These are phyloP conservation scores for Alternaria sp. DNA, from an alignment of 2,329 filamentous ascomycete species.

Conservation along the genomic window DNA sequence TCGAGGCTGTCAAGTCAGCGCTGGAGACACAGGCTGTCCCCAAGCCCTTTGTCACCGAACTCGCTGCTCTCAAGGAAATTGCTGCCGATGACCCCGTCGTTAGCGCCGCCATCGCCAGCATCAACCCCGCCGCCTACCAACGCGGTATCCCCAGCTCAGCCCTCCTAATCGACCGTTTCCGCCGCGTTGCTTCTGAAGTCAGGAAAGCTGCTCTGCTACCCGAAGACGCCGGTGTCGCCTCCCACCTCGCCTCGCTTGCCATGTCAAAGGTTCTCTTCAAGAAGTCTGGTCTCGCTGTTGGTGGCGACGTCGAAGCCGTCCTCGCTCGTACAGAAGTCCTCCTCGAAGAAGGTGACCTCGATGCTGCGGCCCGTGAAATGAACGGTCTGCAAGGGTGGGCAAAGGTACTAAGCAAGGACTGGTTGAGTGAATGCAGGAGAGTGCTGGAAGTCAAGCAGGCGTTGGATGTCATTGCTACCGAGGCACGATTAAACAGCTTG, in stretches of 20 bases:
- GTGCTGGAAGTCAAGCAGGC: conserved; percentile 96
- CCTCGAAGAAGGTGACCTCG: conserved; percentile 91
- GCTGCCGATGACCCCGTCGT: conserved; percentile 85
- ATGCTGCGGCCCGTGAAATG: conserved; percentile 92
- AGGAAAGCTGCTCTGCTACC: conserved; percentile 92
- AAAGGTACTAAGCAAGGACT: conserved; percentile 92
- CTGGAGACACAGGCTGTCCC: conserved; percentile 78
- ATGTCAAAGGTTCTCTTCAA: conserved; percentile 96
- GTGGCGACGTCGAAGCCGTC: conserved; percentile 92
- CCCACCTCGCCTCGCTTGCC: conserved; percentile 87
- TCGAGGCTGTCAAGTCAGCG: conserved; percentile 88
- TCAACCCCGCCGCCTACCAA: conserved; percentile 93
- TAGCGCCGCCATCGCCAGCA: conserved; percentile 92
- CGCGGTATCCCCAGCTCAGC: conserved; percentile 83
- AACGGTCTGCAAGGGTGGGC: conserved; percentile 93
- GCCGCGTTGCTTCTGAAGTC: conserved; percentile 88
- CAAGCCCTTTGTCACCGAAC: conserved; percentile 87
- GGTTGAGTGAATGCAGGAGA: conserved; percentile 88
- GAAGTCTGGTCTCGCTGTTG: conserved; percentile 78
- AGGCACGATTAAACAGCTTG: conserved; percentile 87
- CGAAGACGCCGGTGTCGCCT: conserved; percentile 92
- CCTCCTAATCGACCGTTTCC: conserved; percentile 94
- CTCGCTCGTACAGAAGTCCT: conserved; percentile 87
- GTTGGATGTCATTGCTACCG: conserved; percentile 90
- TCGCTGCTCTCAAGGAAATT: conserved; percentile 93